Evolutionary conservation across 805 yeast genomes (phyloP), one percentile per base, ranked within the genome.

Genomic region (Kluyveromyces dobzhanskii): DNA sequence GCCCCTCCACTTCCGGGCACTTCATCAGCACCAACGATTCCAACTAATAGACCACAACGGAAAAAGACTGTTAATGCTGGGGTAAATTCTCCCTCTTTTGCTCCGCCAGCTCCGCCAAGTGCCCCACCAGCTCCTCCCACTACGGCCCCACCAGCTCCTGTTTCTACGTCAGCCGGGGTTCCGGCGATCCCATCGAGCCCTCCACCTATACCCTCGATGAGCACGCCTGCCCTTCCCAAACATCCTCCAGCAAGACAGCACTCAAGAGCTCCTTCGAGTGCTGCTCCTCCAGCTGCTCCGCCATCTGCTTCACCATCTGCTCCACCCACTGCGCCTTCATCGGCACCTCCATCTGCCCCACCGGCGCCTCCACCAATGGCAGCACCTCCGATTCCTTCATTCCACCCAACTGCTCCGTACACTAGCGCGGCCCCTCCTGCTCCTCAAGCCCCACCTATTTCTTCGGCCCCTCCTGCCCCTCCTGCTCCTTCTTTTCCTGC

Each of bases 1-100:
- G 49, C 62, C 10, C 63, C 69, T 18, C 44, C 65, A 11, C 36
- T 54, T 13, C 61, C 66, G 3, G 54, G 57, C 1, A 24, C 46
- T 12, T 42, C 49, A 12, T 18, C 51, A 4, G 48, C 56, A 1
- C 50, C 53, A 19, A 54, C 53, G 19, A 44, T 51, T n/a, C 51
- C 58, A 3, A n/a, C 14, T 17, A 34, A 26, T 21, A 34, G 37
- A 34, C 37, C 37, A 13, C 37, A 34, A 4, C 29, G 37, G 10
- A 34, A 26, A 34, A 8, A 24, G n/a, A 25, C 18, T 18, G 6
- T 27, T 6, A 27, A 9, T 6, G 9, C 8, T 21, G 24, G 9
- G 24, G 24, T 6, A 3, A 47, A 45, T 8, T 45, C 54, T n/a
- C 31, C 48, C 6, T 39, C 44, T 3, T 30, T 48, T 12, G 51